Evolutionary conservation across 257 asterid species (phyloP).

Genomic region (Rhazya stricta): DNA sequence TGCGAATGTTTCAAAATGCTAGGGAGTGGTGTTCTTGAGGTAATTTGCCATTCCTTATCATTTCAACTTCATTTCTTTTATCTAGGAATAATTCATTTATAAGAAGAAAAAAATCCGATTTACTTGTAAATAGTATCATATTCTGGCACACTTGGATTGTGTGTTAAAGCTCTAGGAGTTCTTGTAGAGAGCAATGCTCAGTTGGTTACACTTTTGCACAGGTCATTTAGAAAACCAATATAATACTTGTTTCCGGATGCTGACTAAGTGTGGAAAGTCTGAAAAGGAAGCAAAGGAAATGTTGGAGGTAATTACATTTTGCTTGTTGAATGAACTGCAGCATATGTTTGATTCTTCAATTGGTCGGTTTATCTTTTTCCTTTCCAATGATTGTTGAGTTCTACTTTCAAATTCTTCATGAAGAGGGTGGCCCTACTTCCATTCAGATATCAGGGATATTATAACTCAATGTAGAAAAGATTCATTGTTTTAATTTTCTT

Average conservation of each 20-base stretch:
- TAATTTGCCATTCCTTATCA: neutral
- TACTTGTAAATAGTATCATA: neutral
- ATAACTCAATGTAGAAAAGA: neutral
- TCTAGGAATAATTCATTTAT: neutral
- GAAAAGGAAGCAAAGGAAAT: slow-evolving; percentile 53
- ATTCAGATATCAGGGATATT: neutral
- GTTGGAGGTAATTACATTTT: slow-evolving; percentile 39
- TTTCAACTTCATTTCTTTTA: neutral
- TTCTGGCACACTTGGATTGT: neutral
- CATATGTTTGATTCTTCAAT: neutral
- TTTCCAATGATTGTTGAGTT: neutral
- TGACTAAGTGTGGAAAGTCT: slow-evolving; percentile 53
- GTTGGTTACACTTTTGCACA: slow-evolving; percentile 30
- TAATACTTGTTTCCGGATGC: slow-evolving; percentile 68
- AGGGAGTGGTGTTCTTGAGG: slow-evolving; percentile 88
- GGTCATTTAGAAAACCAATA: slow-evolving; percentile 64
- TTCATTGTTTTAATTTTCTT: neutral
- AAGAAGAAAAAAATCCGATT: neutral
- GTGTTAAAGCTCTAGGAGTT: neutral
- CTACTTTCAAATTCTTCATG: neutral
- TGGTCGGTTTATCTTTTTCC: neutral
- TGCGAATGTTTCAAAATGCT: slow-evolving; percentile 93
- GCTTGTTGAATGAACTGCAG: neutral
- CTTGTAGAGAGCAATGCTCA: neutral
- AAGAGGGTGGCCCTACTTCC: neutral